Conservation (phyloP, 2,329 filamentous ascomycete genomes). For the Paraphaeosphaeria minitans region DNA sequence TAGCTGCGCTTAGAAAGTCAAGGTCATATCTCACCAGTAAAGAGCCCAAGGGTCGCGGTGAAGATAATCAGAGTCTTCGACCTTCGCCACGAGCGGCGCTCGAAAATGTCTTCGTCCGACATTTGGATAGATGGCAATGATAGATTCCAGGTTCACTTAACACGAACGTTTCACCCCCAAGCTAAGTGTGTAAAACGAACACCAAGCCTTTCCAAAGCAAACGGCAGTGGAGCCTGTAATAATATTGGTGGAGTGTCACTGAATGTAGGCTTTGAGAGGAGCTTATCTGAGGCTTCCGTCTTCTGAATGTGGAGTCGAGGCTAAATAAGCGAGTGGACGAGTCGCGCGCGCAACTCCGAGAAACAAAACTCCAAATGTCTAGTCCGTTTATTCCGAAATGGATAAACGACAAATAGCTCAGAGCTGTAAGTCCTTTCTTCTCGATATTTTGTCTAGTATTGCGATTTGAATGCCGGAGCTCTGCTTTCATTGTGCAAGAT, state of each 20-base stretch:
- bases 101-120: background rate
- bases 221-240: background rate
- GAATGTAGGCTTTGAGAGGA: background rate
- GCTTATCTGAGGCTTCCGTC: background rate
- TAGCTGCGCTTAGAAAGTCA: background rate
- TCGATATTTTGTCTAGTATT: too few species aligned
- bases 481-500: too few species aligned
- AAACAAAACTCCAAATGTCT: background rate
- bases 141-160: background rate
- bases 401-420: background rate
- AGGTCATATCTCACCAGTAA: background rate
- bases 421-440: background rate
- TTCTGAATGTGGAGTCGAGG: background rate
- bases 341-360: background rate
- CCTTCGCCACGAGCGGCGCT: background rate
- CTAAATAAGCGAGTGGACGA: background rate
- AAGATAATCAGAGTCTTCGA: background rate
- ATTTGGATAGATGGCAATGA: background rate
- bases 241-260: background rate
- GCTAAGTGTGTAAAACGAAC: background rate
- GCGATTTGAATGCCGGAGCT: too few species aligned
- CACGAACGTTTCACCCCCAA: background rate
- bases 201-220: background rate
- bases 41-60: constrained; percentile 2
- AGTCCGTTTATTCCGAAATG: background rate